phyloP scores from a whole-genome alignment of 176 grass and related monocot species.

The Cenchrus purpureus region DNA sequence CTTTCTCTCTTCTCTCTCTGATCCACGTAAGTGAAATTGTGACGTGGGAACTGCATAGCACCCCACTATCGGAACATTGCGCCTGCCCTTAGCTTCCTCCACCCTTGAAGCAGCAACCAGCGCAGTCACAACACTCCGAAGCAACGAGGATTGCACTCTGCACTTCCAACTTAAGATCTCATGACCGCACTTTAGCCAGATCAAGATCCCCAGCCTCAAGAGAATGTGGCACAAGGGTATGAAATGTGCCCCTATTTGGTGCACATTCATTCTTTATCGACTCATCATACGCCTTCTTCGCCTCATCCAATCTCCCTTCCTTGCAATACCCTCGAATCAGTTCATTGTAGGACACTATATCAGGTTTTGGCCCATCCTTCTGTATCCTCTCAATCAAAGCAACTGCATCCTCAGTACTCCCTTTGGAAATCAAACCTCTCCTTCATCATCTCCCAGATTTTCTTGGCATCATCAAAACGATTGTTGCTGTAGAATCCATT shows the following conservation, averaged over 20 bases:
- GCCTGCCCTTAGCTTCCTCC: too few species aligned
- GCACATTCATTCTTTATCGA: slow-evolving; percentile 47
- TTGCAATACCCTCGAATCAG: slow-evolving; percentile 55
- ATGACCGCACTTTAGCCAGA: slow-evolving; percentile 53
- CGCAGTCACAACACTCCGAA: neutral
- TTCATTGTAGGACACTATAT: slow-evolving; percentile 47
- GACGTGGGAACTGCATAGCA: too few species aligned
- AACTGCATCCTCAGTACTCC: slow-evolving; percentile 43
- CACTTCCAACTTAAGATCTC: slow-evolving; percentile 39
- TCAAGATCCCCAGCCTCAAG: slow-evolving; percentile 57
- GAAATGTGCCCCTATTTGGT: slow-evolving; percentile 55
- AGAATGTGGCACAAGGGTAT: slow-evolving; percentile 48
- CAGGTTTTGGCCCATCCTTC: slow-evolving; percentile 42
- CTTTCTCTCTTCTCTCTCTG: too few species aligned
- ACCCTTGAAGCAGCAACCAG: too few species aligned
- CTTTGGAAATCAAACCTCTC: slow-evolving; percentile 52
- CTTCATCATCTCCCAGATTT: slow-evolving; percentile 63
- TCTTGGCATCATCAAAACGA: slow-evolving; percentile 32
- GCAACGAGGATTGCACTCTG: slow-evolving; percentile 21
- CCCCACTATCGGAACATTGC: too few species aligned
- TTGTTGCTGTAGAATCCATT: slow-evolving; percentile 47
- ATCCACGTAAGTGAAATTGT: too few species aligned
- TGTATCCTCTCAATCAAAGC: slow-evolving; percentile 52
- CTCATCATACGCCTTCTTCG: slow-evolving; percentile 53
- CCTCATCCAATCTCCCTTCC: slow-evolving; percentile 55